Base-by-base conservation (phyloP, 495 filamentous ascomycete species). In the Annulohypoxylon nitens region DNA sequence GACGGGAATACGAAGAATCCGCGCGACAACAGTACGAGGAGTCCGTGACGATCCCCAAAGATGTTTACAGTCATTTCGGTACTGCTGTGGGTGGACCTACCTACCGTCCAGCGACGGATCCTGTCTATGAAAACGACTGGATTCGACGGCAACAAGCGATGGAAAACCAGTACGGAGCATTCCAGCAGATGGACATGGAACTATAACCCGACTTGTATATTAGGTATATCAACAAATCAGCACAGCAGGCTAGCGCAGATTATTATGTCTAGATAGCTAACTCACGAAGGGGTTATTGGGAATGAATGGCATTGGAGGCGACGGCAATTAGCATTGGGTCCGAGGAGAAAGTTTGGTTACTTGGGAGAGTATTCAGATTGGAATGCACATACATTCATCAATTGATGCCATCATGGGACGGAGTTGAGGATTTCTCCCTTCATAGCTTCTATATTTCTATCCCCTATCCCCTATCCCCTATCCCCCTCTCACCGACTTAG, bases 41-140 rank as follows among this genome's bases (percentile, higher is more conserved):
- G 50, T 78, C 78, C 7, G 73, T 79, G 70, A 25, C 70, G 26
- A 66, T 60, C 26, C 75, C 79, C 36, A 84, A 85, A 70, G 81
- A 85, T 30, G 74, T 81, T 30, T 83, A 80, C 62, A 77, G 64
- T 30, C 75, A 79, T 67, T 79, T 83, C 50, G 78, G 77, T 20
- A 76, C 73, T 58, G 75, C 78, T 39, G 74, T 78, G 55, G 81
- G 75, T 47, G 86, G 85, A 14, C 77, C 79, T 53, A 79, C 62
- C 41, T 91, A 90, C 78, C 85, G 78, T 30, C 81, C 83, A 14
- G 84, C 88, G 26, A 88, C 83, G 47, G 90, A 93, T 67, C 90
- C 91, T 0, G 87, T 90, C 33, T 93, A 91, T 73, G 83, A 83
- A 25, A 81, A 80, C 60, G 82, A 81, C 59, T 85, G 85, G 80